phyloP scores from a whole-genome alignment of 306 rosid genomes.

The Nissolia schottii region DNA sequence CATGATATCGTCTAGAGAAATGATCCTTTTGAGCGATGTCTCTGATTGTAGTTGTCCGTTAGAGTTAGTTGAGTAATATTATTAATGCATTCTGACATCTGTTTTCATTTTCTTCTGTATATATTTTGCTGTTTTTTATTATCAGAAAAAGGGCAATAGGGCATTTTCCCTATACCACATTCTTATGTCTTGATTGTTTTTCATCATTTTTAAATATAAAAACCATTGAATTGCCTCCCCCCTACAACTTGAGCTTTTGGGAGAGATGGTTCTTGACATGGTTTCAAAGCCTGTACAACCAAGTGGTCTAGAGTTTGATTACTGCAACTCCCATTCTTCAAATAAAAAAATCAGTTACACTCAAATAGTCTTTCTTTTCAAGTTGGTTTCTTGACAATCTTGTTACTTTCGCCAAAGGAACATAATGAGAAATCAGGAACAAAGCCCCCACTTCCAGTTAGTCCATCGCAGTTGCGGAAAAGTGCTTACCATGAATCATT shows the following conservation, averaged over 20 bases:
- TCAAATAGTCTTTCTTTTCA: no score
- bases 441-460: conserved; percentile 83
- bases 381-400: no score
- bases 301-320: no score
- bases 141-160: neutral
- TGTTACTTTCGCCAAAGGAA: conserved; percentile 51
- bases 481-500: conserved; percentile 84
- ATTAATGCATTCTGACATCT: conserved; percentile 6
- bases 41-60: conserved; percentile 1
- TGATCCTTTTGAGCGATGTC: neutral
- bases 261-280: no score
- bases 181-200: conserved; percentile 12
- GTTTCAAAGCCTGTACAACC: no score
- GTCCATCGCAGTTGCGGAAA: conserved; percentile 63
- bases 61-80: conserved; percentile 4
- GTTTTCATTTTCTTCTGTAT: conserved; percentile 16
- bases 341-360: no score
- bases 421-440: conserved; percentile 67
- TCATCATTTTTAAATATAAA: no score
- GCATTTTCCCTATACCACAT: conserved; percentile 1
- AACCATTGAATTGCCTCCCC: no score
- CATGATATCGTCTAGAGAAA: neutral
- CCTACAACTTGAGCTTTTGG: no score
- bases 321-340: no score
- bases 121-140: conserved; percentile 6